These are phyloP conservation scores for Arthrinium puccinioides DNA, from an alignment of 2,329 filamentous ascomycete species.

Conservation along the genomic window DNA sequence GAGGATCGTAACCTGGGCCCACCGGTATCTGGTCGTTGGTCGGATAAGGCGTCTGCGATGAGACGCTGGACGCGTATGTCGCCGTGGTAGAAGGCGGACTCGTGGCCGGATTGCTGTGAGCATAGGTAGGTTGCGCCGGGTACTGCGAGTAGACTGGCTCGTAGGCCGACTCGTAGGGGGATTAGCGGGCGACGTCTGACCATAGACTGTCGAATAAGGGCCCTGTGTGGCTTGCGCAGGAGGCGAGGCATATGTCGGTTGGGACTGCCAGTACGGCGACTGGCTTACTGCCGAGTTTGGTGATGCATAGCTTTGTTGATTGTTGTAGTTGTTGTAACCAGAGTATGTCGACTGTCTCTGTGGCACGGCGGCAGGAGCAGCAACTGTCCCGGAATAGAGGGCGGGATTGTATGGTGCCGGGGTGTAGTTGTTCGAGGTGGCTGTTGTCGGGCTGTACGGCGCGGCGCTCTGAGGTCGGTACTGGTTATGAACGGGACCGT, in stretches of 20 bases:
- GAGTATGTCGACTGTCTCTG: constrained; percentile 46
- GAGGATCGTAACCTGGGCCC: constrained; percentile 44
- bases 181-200: constrained; percentile 25
- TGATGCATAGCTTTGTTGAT: constrained; percentile 29
- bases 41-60: constrained; percentile 43
- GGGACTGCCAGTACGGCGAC: constrained; percentile 21
- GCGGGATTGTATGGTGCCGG: constrained; percentile 42
- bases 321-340: constrained; percentile 38
- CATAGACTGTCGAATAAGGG: no score
- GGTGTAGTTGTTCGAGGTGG: constrained; percentile 16
- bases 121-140: constrained; percentile 20
- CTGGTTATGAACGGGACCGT: constrained; percentile 21
- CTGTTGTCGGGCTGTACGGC: constrained; percentile 1
- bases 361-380: constrained; percentile 25
- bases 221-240: constrained; percentile 29
- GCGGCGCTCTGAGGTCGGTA: constrained; percentile 6
- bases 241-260: constrained; percentile 16
- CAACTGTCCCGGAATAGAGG: constrained; percentile 42
- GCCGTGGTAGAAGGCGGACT: constrained; percentile 29
- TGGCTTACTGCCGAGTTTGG: constrained; percentile 18
- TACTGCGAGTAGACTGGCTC: constrained; percentile 25
- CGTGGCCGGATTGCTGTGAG: constrained; percentile 34
- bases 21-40: constrained; percentile 44
- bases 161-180: constrained; percentile 32
- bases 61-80: constrained; percentile 20